Base-by-base conservation (phyloP, 768 basidiomycete genomes). In the Naematelia encephala region DNA sequence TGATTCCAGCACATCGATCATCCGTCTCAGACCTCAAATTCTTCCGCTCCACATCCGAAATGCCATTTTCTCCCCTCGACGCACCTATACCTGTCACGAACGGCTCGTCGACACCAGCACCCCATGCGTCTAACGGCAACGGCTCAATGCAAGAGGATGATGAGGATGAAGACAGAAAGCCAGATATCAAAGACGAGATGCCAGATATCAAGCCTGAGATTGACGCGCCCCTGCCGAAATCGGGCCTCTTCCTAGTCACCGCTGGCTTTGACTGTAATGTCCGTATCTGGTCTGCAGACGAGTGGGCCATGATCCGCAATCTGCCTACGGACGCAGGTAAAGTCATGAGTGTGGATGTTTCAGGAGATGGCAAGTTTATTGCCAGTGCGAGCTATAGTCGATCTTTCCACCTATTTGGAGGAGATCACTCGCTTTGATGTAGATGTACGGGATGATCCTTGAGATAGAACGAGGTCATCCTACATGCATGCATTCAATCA, bases 291-390 rank as follows among this genome's bases (percentile, higher is more conserved):
- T 90, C 87, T 70, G 90, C 93, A 48, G 96, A 98, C 74, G 96
- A 99, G 71, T 99, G 96, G 96, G 91, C 91, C 69, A 80, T 93
- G 45, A 82, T 96, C 52, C 84, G 87, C 62, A 88, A 88, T 45
- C 81, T 99, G 58, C 86, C 91, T 52, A 93, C 91, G 21, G 94
- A 98, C 72, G 68, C 73, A 16, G 91, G 93, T n/a, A 98, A 97
- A 78, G 93, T 97, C 60, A 99, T 98, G 96, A 90, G 89, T 5
- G 92, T 97, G 10, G 96, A 99, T 74, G 82, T 98, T 21, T 85
- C 87, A 25, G 82, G 82, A 54, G 90, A 94, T 75, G 90, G 86
- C 12, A 86, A 85, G 68, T 82, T 90, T 73, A 82, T 96, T 45
- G 93, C 87, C 3, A 88, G 88, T 4, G 92, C 92, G 34, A 92